A percentile compares a stretch with the other conserved stretches of the same genome.
Evolutionary conservation across 768 basidiomycete species (phyloP).

Genomic region (Cystoderma amianthinum): DNA sequence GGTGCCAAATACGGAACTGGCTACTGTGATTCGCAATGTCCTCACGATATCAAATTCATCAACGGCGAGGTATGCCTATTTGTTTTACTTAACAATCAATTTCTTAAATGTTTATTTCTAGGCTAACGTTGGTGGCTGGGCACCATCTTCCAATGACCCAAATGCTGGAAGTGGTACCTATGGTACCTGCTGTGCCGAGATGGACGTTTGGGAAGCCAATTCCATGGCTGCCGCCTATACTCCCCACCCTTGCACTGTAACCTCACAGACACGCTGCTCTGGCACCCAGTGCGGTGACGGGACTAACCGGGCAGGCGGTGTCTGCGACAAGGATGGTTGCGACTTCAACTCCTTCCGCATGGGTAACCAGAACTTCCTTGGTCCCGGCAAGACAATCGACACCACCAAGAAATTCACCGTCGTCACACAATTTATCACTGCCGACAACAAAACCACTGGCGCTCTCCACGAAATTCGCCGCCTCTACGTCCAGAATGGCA

Average conservation of each 20-base stretch:
- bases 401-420: constrained; percentile 31
- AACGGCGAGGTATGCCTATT: constrained; percentile 31
- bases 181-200: constrained; percentile 3
- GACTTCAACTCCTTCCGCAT: constrained; percentile 43
- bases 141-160: constrained; percentile 1
- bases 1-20: constrained; percentile 32
- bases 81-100: background rate
- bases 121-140: constrained; percentile 2
- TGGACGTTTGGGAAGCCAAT: constrained; percentile 17
- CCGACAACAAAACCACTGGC: constrained; percentile 27
- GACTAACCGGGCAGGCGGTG: constrained; percentile 20
- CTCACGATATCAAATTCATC: constrained; percentile 49
- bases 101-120: background rate
- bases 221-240: constrained; percentile 29
- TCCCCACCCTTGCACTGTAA: constrained; percentile 29
- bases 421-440: constrained; percentile 38
- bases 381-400: constrained; percentile 27
- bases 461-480: constrained; percentile 34
- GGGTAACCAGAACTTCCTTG: constrained; percentile 31
- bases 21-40: constrained; percentile 37
- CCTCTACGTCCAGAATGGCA: constrained; percentile 35
- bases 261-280: constrained; percentile 22
- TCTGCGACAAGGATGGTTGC: constrained; percentile 37
- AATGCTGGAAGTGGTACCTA: constrained; percentile 4
- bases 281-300: constrained; percentile 19